phyloP scores from a whole-genome alignment of 2,329 filamentous ascomycete species.

The Pyrenophora seminiperda region DNA sequence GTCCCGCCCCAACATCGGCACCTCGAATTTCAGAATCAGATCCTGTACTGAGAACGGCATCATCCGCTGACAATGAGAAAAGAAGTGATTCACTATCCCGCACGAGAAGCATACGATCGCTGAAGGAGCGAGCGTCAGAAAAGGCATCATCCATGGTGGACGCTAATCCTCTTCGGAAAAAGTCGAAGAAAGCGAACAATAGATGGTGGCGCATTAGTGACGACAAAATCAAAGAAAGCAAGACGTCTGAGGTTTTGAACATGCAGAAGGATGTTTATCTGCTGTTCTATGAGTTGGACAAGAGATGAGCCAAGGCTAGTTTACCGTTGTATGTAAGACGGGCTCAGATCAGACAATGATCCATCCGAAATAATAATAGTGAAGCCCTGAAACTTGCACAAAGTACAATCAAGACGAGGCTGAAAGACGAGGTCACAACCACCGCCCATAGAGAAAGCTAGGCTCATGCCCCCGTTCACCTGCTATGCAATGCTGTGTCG shows the following conservation, averaged over 20 bases:
- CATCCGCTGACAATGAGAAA: conserved; percentile 20
- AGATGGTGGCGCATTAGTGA: conserved; percentile 99
- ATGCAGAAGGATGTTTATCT: conserved; percentile 98
- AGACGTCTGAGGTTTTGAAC: conserved; percentile 84
- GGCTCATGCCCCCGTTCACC: too few relatives aligned
- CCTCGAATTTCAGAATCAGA: conserved; percentile 37
- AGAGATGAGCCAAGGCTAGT: conserved; percentile 10
- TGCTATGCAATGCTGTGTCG: not conserved
- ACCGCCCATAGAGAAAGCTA: too few relatives aligned
- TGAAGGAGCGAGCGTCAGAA: conserved; percentile 42
- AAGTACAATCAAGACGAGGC: too few relatives aligned
- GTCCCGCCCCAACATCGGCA: conserved; percentile 39
- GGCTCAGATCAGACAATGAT: not conserved
- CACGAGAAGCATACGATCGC: conserved; percentile 34
- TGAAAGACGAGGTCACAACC: too few relatives aligned
- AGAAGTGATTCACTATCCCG: conserved; percentile 26
- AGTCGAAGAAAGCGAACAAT: conserved; percentile 65
- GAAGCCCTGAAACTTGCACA: too few relatives aligned
- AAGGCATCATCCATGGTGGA: conserved; percentile 54
- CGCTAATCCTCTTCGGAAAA: conserved; percentile 55
- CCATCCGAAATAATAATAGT: too few relatives aligned
- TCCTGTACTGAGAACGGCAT: conserved; percentile 21
- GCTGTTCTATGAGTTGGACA: conserved; percentile 89
- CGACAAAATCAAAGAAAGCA: conserved; percentile 93
- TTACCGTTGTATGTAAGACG: not conserved